Evolutionary conservation across 345 rosid species (phyloP).

Genomic region (Hirschfeldia incana): DNA sequence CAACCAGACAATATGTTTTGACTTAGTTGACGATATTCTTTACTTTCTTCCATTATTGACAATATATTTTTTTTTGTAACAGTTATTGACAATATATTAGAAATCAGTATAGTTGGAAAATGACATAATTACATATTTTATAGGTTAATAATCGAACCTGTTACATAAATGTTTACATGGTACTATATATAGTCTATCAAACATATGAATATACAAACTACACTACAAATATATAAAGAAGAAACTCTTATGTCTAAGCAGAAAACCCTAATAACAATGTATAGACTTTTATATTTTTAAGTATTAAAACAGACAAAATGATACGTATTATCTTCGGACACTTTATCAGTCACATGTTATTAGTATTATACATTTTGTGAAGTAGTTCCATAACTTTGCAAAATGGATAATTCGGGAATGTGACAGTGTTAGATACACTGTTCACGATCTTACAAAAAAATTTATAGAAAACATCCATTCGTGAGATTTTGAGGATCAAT

Average conservation of each 20-base stretch:
- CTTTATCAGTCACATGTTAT: neutral
- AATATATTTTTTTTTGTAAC: neutral
- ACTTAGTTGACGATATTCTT: neutral
- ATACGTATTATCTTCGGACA: neutral
- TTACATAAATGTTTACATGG: neutral
- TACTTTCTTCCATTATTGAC: neutral
- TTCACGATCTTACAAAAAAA: neutral
- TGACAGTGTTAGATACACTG: neutral
- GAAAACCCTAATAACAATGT: neutral
- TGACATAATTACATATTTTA: neutral
- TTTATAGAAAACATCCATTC: neutral
- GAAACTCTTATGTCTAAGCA: neutral
- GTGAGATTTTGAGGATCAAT: conserved; percentile 11
- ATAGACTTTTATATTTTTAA: neutral
- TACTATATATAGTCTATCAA: neutral
- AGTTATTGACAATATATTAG: neutral
- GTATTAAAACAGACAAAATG: neutral
- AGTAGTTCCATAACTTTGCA: neutral
- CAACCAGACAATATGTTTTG: neutral
- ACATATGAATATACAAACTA: neutral
- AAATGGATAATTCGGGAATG: neutral
- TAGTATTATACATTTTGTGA: neutral
- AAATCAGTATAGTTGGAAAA: neutral
- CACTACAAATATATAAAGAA: neutral
- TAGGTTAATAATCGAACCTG: neutral